Conservation (phyloP, 2,329 filamentous ascomycete species). For the Trichoderma polysporum region DNA sequence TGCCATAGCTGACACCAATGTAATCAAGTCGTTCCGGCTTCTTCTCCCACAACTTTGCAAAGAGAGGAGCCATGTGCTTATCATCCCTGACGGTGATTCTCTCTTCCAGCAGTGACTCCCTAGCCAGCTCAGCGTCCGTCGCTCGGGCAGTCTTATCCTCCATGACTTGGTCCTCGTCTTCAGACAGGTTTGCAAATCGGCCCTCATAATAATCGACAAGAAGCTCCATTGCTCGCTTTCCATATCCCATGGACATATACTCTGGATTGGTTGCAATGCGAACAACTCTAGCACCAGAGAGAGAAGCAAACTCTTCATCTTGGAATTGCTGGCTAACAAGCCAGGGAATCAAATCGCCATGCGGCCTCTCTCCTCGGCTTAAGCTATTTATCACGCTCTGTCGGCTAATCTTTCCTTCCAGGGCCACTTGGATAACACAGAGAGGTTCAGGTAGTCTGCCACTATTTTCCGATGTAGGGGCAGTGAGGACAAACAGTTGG, state of each 20-base stretch:
- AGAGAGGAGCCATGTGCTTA: slow-evolving; percentile 87
- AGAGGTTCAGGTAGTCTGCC: slow-evolving; percentile 86
- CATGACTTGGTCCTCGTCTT: slow-evolving; percentile 56
- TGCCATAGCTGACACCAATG: slow-evolving; percentile 89
- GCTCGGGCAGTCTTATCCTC: slow-evolving; percentile 72
- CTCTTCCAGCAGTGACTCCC: slow-evolving; percentile 75
- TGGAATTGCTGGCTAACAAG: slow-evolving; percentile 97
- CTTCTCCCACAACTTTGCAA: slow-evolving; percentile 82
- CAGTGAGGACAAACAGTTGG: slow-evolving; percentile 90
- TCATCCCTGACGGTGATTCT: slow-evolving; percentile 89
- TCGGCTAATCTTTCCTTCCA: slow-evolving; percentile 92
- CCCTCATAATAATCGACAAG: slow-evolving; percentile 92
- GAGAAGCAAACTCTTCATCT: slow-evolving; percentile 89
- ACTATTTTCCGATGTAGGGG: slow-evolving; percentile 75
- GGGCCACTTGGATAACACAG: slow-evolving; percentile 88
- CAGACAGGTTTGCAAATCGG: slow-evolving; percentile 81
- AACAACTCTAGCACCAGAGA: slow-evolving; percentile 89
- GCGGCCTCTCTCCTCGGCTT: slow-evolving; percentile 82
- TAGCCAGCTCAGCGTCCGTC: slow-evolving; percentile 77
- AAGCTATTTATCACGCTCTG: slow-evolving; percentile 89
- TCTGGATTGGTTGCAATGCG: slow-evolving; percentile 96
- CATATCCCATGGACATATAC: slow-evolving; percentile 90
- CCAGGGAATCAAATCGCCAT: slow-evolving; percentile 96
- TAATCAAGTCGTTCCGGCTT: slow-evolving; percentile 83
- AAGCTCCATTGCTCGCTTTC: slow-evolving; percentile 81